phyloP scores from a whole-genome alignment of 805 yeast species.

The Teunomyces kruisii region DNA sequence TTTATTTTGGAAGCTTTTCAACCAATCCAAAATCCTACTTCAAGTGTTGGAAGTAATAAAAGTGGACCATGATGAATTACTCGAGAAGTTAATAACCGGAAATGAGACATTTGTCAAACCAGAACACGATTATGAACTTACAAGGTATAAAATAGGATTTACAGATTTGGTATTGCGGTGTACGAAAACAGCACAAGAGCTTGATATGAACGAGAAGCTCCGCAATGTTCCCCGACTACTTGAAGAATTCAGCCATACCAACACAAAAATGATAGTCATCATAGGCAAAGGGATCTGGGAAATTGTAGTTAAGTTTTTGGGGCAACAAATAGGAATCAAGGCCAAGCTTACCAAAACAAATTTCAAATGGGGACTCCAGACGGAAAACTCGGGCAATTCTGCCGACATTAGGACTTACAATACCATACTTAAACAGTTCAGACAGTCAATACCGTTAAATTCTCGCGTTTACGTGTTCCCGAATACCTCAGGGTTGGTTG shows the following conservation, averaged over 20 bases:
- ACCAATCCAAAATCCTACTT: conserved; percentile 47
- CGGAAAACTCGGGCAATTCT: not conserved
- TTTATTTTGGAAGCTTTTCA: conserved; percentile 64
- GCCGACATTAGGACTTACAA: conserved; percentile 5
- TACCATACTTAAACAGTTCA: conserved; percentile 17
- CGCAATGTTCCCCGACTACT: conserved; percentile 55
- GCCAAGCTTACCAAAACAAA: conserved; percentile 21
- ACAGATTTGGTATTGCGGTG: conserved; percentile 70
- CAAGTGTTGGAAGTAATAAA: conserved; percentile 10
- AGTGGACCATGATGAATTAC: conserved; percentile 9
- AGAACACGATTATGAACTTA: conserved; percentile 42
- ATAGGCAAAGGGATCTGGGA: conserved; percentile 82
- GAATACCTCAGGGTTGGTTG: conserved; percentile 71
- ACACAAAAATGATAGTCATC: conserved; percentile 50
- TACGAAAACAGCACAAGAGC: conserved; percentile 57
- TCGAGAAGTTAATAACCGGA: conserved; percentile 12
- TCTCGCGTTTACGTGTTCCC: conserved; percentile 59
- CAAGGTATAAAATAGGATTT: conserved; percentile 56
- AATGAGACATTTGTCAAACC: conserved; percentile 22
- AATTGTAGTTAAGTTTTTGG: conserved; percentile 40
- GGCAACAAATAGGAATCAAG: conserved; percentile 23
- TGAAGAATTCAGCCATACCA: conserved; percentile 35
- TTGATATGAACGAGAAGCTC: conserved; percentile 51
- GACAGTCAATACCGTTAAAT: conserved; percentile 14
- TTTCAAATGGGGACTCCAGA: conserved; percentile 56